These are phyloP conservation scores for Nannochloris sp. DNA, from an alignment of 139 green algal genomes.

Conservation along the genomic window DNA sequence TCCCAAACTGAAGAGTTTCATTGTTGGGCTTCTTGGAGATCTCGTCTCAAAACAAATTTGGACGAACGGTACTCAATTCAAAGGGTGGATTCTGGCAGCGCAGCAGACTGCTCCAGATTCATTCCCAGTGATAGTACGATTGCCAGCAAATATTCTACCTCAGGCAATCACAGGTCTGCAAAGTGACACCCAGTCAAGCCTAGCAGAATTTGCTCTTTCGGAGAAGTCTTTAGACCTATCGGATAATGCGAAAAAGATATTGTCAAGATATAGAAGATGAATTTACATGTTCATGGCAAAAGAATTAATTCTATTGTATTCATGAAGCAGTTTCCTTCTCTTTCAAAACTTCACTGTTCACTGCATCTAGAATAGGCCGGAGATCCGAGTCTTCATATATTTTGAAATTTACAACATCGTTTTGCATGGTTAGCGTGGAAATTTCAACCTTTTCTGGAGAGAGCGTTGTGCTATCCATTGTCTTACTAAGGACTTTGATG, in stretches of 20 bases:
- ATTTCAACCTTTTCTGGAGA: constrained; percentile 92
- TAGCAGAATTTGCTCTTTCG: constrained; percentile 14
- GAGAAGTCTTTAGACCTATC: neutral
- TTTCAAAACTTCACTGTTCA: constrained; percentile 55
- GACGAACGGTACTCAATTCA: constrained; percentile 58
- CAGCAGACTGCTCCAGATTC: constrained; percentile 47
- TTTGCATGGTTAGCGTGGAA: constrained; percentile 60
- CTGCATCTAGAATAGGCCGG: constrained; percentile 62
- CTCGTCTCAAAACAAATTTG: constrained; percentile 62
- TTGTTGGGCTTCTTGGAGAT: constrained; percentile 49
- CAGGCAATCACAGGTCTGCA: neutral
- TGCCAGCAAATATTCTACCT: constrained; percentile 22
- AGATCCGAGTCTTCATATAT: constrained; percentile 66
- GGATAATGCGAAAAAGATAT: neutral
- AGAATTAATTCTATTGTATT: neutral
- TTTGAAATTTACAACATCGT: constrained; percentile 46
- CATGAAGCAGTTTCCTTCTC: constrained; percentile 36
- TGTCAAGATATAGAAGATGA: constrained; percentile 3
- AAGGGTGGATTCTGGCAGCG: constrained; percentile 61
- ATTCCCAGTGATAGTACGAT: constrained; percentile 49
- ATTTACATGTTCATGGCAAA: too few relatives aligned
- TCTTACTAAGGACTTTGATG: constrained; percentile 93
- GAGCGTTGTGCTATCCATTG: constrained; percentile 90
- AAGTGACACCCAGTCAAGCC: neutral
- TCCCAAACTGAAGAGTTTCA: constrained; percentile 38